Evolutionary conservation across 768 basidiomycete species (phyloP).

Genomic region (Tulasnella sp.): DNA sequence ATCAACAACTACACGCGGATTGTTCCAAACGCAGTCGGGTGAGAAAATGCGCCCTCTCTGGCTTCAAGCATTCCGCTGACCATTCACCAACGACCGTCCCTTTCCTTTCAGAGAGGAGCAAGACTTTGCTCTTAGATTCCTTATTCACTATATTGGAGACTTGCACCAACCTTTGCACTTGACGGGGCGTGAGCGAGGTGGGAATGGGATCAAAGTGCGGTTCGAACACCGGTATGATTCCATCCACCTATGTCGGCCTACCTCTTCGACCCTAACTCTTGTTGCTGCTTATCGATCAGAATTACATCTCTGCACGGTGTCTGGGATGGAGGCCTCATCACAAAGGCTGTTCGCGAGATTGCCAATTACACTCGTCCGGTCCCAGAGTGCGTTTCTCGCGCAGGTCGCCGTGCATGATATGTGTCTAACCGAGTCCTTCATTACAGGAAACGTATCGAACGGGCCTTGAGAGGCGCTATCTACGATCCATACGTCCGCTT

Average conservation of each 20-base stretch:
- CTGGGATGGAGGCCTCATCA: constrained; percentile 84
- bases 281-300: background rate
- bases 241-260: background rate
- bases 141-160: constrained; percentile 92
- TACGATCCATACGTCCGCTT: constrained; percentile 88
- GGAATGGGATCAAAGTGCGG: constrained; percentile 71
- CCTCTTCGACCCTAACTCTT: background rate
- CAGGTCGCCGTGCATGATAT: background rate
- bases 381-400: constrained; percentile 50
- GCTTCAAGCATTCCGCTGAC: background rate
- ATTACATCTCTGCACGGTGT: constrained; percentile 66
- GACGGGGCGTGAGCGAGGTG: constrained; percentile 83
- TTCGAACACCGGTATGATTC: constrained; percentile 62
- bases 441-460: constrained; percentile 59
- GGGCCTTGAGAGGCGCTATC: constrained; percentile 70
- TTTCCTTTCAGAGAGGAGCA: constrained; percentile 48
- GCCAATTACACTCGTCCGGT: constrained; percentile 82
- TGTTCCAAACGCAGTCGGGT: constrained; percentile 21
- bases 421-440: background rate
- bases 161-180: constrained; percentile 94
- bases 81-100: background rate
- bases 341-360: constrained; percentile 75
- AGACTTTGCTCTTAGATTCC: constrained; percentile 86
- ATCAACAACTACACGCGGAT: constrained; percentile 32
- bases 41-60: background rate